phyloP scores from a whole-genome alignment of 1,284 basidiomycete genomes.

The Pseudozyma sp. region DNA sequence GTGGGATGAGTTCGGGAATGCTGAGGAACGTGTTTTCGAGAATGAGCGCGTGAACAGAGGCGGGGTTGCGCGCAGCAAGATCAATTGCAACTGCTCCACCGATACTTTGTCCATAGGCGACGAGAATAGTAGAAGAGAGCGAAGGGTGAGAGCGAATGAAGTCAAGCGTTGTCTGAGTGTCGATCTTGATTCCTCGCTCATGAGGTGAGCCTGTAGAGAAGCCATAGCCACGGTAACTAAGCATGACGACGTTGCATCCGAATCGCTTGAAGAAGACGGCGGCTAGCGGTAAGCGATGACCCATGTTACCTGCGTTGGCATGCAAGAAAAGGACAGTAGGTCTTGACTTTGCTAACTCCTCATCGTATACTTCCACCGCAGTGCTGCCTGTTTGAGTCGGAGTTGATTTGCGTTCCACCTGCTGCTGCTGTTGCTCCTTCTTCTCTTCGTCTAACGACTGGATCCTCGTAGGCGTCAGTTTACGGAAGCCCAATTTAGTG shows the following conservation, averaged over 20 bases:
- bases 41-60: constrained; percentile 79
- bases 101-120: constrained; percentile 92
- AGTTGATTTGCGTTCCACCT: constrained; percentile 30
- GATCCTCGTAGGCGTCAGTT: constrained; percentile 10
- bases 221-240: constrained; percentile 91
- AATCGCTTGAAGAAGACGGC: constrained; percentile 84
- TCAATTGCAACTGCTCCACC: constrained; percentile 95
- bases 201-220: constrained; percentile 83
- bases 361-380: constrained; percentile 21
- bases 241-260: constrained; percentile 88
- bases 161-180: constrained; percentile 80
- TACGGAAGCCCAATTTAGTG: constrained; percentile 19
- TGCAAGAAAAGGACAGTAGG: constrained; percentile 66
- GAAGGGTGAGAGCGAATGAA: constrained; percentile 79
- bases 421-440: constrained; percentile 11
- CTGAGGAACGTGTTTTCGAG: constrained; percentile 79
- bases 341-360: constrained; percentile 33
- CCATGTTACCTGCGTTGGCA: constrained; percentile 69
- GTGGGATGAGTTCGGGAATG: constrained; percentile 72
- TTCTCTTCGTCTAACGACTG: constrained; percentile 21
- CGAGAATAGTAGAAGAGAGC: constrained; percentile 71
- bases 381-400: constrained; percentile 28
- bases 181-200: constrained; percentile 81
- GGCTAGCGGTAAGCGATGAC: constrained; percentile 88
- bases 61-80: constrained; percentile 82